Evolutionary conservation across 208 protist species (phyloP), one percentile per base, ranked within the genome.

Genomic region (Porcisia deanei): DNA sequence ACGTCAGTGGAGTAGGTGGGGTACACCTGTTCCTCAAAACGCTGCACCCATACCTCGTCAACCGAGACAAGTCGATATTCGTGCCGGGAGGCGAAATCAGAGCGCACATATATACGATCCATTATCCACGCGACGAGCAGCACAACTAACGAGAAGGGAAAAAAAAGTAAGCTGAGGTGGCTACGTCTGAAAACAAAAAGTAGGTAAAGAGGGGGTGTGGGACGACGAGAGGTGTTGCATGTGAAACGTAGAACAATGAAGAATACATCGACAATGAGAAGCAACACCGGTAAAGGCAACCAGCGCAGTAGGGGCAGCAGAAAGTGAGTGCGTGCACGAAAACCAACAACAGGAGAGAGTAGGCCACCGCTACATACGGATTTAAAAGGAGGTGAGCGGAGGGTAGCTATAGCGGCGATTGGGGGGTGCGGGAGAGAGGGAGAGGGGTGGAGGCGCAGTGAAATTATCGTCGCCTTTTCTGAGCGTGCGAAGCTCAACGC

Each of bases 61-160:
- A 92, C 72, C 0, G 81, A 71, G n/a, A 94, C 45, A 1, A 94
- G 71, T 52, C 88, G 77, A 58, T 85, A 94, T 30, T 88, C 84
- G 30, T 71, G 45, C 41, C 64, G 67, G 10, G 59, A 53, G 0
- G 72, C 79, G 76, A 91, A 93, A 66, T 91, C 74, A 8, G 70
- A 70, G 3, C 80, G 78, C 14, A 93, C 52, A 14, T 76, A 82
- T 20, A 93, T 80, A n/a, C 58, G 71, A 60, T 86, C 55, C 89
- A 91, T 93, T n/a, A 9, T 53, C 45, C 25, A 30, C 30, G 1
- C 20, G 14, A 60, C 9, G 5, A 57, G 1, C 9, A 60, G 7
- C 9, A 39, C n/a, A 68, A 30, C 30, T 30, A 30, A 30, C 30
- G 0, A 30, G 30, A 30, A 30, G 30, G 30, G 30, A 30, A 30